A percentile compares a stretch with the other conserved stretches of the same genome.
Evolutionary conservation across 345 rosid species (phyloP).

Genomic region (Populus nigra): DNA sequence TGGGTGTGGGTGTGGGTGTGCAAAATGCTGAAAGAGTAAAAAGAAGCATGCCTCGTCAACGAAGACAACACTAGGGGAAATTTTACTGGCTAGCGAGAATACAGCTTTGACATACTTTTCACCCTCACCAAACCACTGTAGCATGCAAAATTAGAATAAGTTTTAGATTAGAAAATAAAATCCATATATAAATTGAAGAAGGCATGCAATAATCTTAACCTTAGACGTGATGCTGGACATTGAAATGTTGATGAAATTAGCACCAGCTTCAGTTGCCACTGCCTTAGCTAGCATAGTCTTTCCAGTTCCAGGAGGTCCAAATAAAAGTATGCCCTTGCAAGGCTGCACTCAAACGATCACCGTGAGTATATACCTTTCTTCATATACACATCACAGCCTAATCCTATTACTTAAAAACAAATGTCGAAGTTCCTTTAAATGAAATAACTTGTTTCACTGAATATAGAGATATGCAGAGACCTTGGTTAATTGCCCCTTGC

Average conservation of each 20-base stretch:
- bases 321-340: constrained; percentile 85
- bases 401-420: background rate
- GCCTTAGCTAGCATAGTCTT: constrained; percentile 98
- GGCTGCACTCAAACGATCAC: constrained; percentile 47
- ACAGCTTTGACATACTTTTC: constrained; percentile 93
- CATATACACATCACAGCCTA: background rate
- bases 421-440: background rate
- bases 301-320: constrained; percentile 97
- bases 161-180: constrained; percentile 9
- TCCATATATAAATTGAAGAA: constrained; percentile 2
- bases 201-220: constrained; percentile 38
- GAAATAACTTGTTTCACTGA: background rate
- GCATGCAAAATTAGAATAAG: constrained; percentile 9
- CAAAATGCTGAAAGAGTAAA: background rate
- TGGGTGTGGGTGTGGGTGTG: too few species aligned
- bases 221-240: constrained; percentile 90
- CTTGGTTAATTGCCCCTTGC: constrained; percentile 86
- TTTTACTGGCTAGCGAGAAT: constrained; percentile 84
- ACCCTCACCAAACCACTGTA: constrained; percentile 97
- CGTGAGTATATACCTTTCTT: constrained; percentile 11
- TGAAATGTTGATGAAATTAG: constrained; percentile 83
- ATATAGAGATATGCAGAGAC: constrained; percentile 26
- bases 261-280: constrained; percentile 98
- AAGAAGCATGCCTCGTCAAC: constrained; percentile 73
- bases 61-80: constrained; percentile 83